Conservation (phyloP, 2,329 filamentous ascomycete genomes). For the Penicillium sp. region DNA sequence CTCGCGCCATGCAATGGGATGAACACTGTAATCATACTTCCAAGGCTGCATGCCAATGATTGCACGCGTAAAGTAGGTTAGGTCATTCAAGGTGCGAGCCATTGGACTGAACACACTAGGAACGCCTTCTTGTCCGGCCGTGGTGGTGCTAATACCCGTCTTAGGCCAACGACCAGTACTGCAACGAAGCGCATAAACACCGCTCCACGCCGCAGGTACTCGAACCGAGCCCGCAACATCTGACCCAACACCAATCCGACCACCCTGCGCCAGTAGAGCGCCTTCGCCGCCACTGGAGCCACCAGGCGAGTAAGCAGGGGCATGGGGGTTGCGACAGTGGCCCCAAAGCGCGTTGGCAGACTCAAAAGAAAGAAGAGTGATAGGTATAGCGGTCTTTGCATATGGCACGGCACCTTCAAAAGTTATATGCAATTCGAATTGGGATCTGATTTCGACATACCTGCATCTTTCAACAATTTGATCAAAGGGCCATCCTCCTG, state of each 20-base stretch:
- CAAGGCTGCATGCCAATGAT: slow-evolving; percentile 78
- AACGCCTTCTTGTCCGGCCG: slow-evolving; percentile 88
- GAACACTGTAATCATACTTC: slow-evolving; percentile 80
- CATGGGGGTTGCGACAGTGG: slow-evolving; percentile 73
- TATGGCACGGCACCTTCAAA: slow-evolving; percentile 71
- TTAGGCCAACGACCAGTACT: slow-evolving; percentile 89
- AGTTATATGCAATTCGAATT: neutral
- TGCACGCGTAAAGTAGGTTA: slow-evolving; percentile 75
- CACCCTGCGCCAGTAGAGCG: slow-evolving; percentile 72
- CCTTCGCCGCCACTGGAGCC: slow-evolving; percentile 83
- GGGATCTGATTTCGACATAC: slow-evolving; percentile 24
- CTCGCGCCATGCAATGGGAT: slow-evolving; percentile 73
- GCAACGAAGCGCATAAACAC: slow-evolving; percentile 80
- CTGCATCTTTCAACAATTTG: slow-evolving; percentile 74
- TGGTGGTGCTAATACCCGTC: slow-evolving; percentile 73
- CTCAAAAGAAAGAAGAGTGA: slow-evolving; percentile 81
- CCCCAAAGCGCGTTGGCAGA: slow-evolving; percentile 78
- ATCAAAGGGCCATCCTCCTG: slow-evolving; percentile 65
- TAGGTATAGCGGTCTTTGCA: slow-evolving; percentile 85
- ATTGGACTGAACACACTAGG: slow-evolving; percentile 88
- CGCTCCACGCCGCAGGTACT: slow-evolving; percentile 80
- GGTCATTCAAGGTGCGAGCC: slow-evolving; percentile 75
- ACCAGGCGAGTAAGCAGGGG: slow-evolving; percentile 75
- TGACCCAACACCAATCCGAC: slow-evolving; percentile 81
- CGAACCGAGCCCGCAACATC: slow-evolving; percentile 88